phyloP scores from a whole-genome alignment of 257 asterid species.

The Ajuga chamaepitys region DNA sequence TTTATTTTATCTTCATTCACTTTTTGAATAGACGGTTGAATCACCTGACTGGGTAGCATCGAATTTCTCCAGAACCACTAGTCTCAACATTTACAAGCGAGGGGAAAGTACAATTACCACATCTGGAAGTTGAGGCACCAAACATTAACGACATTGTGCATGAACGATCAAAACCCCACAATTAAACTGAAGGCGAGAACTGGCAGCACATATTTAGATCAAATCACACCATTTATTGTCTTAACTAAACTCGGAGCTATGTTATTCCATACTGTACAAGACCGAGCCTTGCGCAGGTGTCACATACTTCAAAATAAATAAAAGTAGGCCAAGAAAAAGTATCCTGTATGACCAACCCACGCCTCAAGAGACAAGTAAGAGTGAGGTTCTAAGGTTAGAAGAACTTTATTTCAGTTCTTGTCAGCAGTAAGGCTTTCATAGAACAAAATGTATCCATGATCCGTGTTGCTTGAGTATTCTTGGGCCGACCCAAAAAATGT shows the following conservation, averaged over 20 bases:
- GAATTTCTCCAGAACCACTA: too few relatives aligned
- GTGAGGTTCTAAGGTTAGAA: conserved; percentile 10
- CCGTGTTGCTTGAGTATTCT: conserved; percentile 66
- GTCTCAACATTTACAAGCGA: too few relatives aligned
- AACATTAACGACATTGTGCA: too few relatives aligned
- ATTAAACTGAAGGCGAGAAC: not conserved
- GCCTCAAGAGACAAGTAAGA: not conserved
- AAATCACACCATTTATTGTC: conserved; percentile 22
- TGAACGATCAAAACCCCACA: not conserved
- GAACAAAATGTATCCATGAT: conserved; percentile 73
- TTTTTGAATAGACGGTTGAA: too few relatives aligned
- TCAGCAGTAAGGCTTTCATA: conserved; percentile 42
- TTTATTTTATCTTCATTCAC: too few relatives aligned
- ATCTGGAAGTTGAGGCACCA: too few relatives aligned
- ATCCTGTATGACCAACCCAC: not conserved
- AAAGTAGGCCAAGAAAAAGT: not conserved
- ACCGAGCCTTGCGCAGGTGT: conserved; percentile 17
- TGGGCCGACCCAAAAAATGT: conserved; percentile 80
- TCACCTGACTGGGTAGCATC: too few relatives aligned
- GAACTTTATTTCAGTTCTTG: conserved; percentile 23
- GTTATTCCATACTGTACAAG: conserved; percentile 28
- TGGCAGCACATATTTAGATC: not conserved
- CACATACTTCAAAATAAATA: conserved; percentile 8
- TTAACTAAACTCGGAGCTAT: conserved; percentile 5
- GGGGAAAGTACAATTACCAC: too few relatives aligned